Base-by-base conservation (phyloP, 306 rosid species). In the Sechiopsis laciniata region DNA sequence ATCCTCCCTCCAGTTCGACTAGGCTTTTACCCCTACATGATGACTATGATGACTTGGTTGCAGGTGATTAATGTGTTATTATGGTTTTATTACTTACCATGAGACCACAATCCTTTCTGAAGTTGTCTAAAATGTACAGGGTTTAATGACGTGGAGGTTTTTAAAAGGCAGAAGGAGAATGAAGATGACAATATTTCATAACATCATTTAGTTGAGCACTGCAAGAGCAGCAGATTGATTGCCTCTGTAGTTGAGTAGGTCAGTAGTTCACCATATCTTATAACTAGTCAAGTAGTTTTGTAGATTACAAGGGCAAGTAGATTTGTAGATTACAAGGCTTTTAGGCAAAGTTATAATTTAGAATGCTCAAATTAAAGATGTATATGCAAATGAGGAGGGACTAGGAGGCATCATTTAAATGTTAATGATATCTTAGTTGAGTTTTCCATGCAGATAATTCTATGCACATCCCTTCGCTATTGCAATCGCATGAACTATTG, bases 131-230 rank as follows among this genome's bases (percentile, higher is more conserved):
- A 77, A 54, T 61, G 69, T 82, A 82, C 80, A 92, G 97, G 92
- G 67, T 92, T 87, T 76, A 85, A 90, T 79, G 97, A 92, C 74
- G 56, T 59, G 61, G 96, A 90, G 79, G 86, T 90, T 76, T 84
- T 88, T 81, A 69, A 73, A 42, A 58, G 69, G 59, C 77, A 15
- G 54, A 87, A 86, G 80, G 87, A 86, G 21, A 72, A 72, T 1
- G 95, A 87, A 79, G 86, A 79, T 60, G 89, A 84, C 54, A 79
- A 73, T 66, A 17, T 63, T 3, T 82, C 82, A 82, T 89, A 81
- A 71, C 81, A 80, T 37, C 45, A 61, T 29, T 26, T 64, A n/a
- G 51, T 37, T 3, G 5, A 64, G 71, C 71, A 4, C 51, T 35
- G 37, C 71, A 8, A 64, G 15, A n/a, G 26, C 52, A n/a, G 26